Evolutionary conservation across 768 basidiomycete genomes (phyloP), one percentile per base, ranked within the genome.

Genomic region (Mrakia frigida): DNA sequence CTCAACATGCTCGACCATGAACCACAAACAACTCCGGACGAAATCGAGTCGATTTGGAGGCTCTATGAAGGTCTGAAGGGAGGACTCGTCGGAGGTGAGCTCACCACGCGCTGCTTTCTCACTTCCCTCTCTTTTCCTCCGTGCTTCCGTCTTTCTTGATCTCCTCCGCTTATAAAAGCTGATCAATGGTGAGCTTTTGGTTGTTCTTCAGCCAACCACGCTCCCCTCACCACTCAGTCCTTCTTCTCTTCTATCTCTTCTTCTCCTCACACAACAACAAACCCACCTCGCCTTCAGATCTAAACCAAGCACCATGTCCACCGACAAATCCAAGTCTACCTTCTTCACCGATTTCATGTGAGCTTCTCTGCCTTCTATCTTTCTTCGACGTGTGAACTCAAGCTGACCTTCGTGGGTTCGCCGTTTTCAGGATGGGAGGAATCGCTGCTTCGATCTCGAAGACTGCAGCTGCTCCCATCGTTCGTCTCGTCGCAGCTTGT

Each of bases 381-480:
- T 16, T 63, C 35, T 31, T 63, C 31, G 23, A 53, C 13, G 13
- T 28, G 0, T 28, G 28, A 2, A 16, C 28, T 37, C 31, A 6
- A 33, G 31, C 31, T 63, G 33, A 63, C 61, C 21, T 33, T 28
- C 33, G 31, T 7, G 28, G 10, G 9, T 28, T 31, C 31, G 56
- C 5, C 16, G 50, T 9, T 52, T 18, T 52, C 56, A 63, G 61
- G 61, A 63, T 63, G 61, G 61, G 61, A 37, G 61, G 61, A 14
- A 31, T 63, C 33, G 61, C 61, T 14, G 61, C 61, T 33, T 63
- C 96, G 81, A 92, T 98, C 85, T 92, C 97, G 74, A 99, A 99
- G 89, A 98, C 97, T 80, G 92, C 92, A 80, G 97, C 97, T 81
- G 97, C 97, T 79, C 97, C 97, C 86, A 99, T 99, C 82, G 97